Percentiles rank a stretch among this genome's conserved stretches.
These are phyloP conservation scores for Nemania abortiva DNA, from an alignment of 2,329 filamentous ascomycete genomes.

Conservation along the genomic window DNA sequence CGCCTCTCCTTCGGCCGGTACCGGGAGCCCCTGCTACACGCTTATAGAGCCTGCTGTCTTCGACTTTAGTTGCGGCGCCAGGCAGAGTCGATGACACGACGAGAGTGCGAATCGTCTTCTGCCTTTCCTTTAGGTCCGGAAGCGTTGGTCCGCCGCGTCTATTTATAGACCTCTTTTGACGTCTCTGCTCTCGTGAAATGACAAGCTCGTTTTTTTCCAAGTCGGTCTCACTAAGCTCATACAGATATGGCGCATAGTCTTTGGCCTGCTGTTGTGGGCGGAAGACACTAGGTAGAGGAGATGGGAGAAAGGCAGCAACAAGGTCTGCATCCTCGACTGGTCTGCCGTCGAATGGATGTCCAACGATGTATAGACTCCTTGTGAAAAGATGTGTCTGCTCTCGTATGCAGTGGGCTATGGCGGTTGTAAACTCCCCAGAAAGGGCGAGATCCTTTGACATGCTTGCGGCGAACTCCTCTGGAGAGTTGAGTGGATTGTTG, in stretches of 20 bases:
- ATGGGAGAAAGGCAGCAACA: slow-evolving; percentile 84
- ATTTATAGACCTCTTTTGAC: slow-evolving; percentile 96
- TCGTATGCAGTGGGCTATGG: slow-evolving; percentile 96
- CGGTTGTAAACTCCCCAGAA: slow-evolving; percentile 94
- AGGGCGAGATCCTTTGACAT: slow-evolving; percentile 93
- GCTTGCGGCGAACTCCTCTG: slow-evolving; percentile 90
- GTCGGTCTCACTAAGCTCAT: slow-evolving; percentile 91
- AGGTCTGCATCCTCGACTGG: slow-evolving; percentile 94
- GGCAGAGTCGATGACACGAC: slow-evolving; percentile 94
- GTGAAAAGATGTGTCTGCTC: slow-evolving; percentile 97
- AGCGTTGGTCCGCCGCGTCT: slow-evolving; percentile 90
- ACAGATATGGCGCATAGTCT: slow-evolving; percentile 92
- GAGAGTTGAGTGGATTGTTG: slow-evolving; percentile 92
- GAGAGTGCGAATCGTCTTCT: slow-evolving; percentile 91
- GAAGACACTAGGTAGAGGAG: slow-evolving; percentile 85
- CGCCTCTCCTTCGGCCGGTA: slow-evolving; percentile 66
- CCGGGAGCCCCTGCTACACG: slow-evolving; percentile 70
- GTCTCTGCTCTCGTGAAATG: slow-evolving; percentile 91
- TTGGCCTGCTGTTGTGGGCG: slow-evolving; percentile 92
- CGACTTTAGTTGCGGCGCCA: slow-evolving; percentile 81
- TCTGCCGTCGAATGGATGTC: slow-evolving; percentile 94
- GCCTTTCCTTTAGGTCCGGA: slow-evolving; percentile 95
- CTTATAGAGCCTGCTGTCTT: slow-evolving; percentile 90
- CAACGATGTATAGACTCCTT: slow-evolving; percentile 90
- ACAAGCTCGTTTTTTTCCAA: slow-evolving; percentile 91